These are phyloP conservation scores for Aspergillus pseudoglaucus DNA, from an alignment of 2,329 filamentous ascomycete species.

Conservation along the genomic window DNA sequence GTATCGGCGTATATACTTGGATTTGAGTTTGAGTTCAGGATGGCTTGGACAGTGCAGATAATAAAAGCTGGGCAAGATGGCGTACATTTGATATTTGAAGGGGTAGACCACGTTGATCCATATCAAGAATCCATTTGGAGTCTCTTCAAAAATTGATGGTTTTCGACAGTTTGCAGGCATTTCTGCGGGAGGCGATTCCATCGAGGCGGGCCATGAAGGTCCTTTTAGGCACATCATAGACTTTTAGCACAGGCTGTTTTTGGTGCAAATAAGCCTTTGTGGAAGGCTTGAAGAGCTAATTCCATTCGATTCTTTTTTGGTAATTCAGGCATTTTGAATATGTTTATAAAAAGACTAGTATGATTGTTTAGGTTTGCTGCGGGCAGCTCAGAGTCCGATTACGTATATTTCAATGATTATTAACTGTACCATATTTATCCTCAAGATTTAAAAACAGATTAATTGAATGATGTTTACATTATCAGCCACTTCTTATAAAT, in stretches of 20 bases:
- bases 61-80: background rate
- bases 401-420: too few species aligned
- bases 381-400: background rate
- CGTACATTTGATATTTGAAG: background rate
- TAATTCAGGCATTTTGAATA: background rate
- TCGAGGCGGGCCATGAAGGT: background rate
- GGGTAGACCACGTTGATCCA: background rate
- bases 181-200: background rate
- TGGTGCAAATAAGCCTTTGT: background rate
- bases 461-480: too few species aligned
- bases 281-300: too few species aligned
- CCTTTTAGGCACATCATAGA: background rate
- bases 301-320: background rate
- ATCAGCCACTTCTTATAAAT: too few species aligned
- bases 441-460: too few species aligned
- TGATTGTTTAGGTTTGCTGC: background rate
- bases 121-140: background rate
- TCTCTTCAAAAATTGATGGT: background rate
- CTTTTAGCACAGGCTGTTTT: background rate
- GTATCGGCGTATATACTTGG: background rate
- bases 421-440: too few species aligned
- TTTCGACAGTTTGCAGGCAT: background rate
- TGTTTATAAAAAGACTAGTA: background rate
- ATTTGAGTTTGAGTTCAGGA: background rate
- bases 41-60: background rate